phyloP scores from a whole-genome alignment of 2,329 filamentous ascomycete species.

The Calycina marina region DNA sequence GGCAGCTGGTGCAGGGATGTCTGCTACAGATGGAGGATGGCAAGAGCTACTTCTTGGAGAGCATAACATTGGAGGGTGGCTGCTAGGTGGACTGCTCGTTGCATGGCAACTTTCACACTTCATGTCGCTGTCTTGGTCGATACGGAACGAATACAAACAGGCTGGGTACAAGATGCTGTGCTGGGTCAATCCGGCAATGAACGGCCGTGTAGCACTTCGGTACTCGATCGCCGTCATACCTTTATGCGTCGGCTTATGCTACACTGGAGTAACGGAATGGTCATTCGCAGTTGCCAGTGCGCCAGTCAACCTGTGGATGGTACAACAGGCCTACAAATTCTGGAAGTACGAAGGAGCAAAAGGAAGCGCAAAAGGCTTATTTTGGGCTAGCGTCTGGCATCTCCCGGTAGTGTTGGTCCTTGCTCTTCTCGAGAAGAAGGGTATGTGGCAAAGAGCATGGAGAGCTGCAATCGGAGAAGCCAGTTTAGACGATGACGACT shows the following conservation, averaged over 20 bases:
- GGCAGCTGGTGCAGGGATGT: conserved; percentile 85
- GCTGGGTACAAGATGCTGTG: conserved; percentile 59
- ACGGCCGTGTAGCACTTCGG: conserved; percentile 72
- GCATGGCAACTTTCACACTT: conserved; percentile 99
- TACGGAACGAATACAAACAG: conserved; percentile 74
- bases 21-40: conserved; percentile 64
- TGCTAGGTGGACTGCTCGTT: conserved; percentile 71
- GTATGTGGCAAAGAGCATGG: conserved; percentile 77
- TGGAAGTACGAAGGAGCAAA: conserved; percentile 65
- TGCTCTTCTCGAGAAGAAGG: conserved; percentile 86
- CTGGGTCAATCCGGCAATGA: conserved; percentile 77
- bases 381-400: conserved; percentile 98
- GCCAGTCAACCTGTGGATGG: conserved; percentile 76
- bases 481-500: conserved; percentile 41
- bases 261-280: conserved; percentile 69
- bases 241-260: conserved; percentile 68
- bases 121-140: conserved; percentile 80
- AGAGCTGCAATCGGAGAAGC: conserved; percentile 45
- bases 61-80: conserved; percentile 66
- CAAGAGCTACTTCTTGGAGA: conserved; percentile 62
- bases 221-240: conserved; percentile 81
- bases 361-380: conserved; percentile 69
- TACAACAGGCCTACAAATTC: conserved; percentile 65
- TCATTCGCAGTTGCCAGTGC: conserved; percentile 69
- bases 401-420: conserved; percentile 79